Percentiles rank a stretch among this genome's conserved stretches.
Evolutionary conservation across 106 monocot genomes (phyloP).

Genomic region (Platanthera zijinensis): DNA sequence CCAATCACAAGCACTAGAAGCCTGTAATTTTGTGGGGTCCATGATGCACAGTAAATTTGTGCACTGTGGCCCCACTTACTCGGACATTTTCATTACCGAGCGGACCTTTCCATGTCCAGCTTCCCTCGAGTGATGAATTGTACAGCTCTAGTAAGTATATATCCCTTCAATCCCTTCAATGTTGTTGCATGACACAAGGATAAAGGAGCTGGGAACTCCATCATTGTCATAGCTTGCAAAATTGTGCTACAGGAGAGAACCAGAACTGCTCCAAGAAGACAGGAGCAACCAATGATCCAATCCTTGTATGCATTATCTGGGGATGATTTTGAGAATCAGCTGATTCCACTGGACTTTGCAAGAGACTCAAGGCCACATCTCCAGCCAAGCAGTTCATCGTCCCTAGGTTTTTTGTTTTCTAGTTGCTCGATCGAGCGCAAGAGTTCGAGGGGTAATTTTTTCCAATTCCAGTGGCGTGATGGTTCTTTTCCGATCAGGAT

Average conservation of each 20-base stretch:
- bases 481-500: too few relatives aligned
- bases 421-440: too few relatives aligned
- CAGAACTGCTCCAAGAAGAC: slow-evolving; percentile 33
- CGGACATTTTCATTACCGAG: too few relatives aligned
- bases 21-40: too few relatives aligned
- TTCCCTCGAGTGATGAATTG: slow-evolving; percentile 11
- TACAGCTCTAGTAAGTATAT: slow-evolving; percentile 11
- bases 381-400: slow-evolving; percentile 49
- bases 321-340: neutral
- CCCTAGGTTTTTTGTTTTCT: slow-evolving; percentile 48
- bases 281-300: slow-evolving; percentile 49
- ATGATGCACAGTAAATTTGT: too few relatives aligned
- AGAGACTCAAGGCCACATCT: slow-evolving; percentile 36
- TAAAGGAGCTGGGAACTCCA: slow-evolving; percentile 25
- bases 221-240: slow-evolving; percentile 40
- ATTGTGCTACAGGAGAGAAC: slow-evolving; percentile 44
- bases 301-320: slow-evolving; percentile 8
- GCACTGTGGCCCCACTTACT: too few relatives aligned
- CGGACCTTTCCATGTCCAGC: slow-evolving; percentile 16
- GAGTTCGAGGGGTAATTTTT: too few relatives aligned
- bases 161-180: slow-evolving; percentile 5
- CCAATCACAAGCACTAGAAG: too few relatives aligned
- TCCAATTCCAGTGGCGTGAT: too few relatives aligned
- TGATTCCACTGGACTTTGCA: slow-evolving; percentile 28
- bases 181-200: slow-evolving; percentile 13